Evolutionary conservation across 495 filamentous ascomycete species (phyloP).

Genomic region (Trichocladium uniseriatum): DNA sequence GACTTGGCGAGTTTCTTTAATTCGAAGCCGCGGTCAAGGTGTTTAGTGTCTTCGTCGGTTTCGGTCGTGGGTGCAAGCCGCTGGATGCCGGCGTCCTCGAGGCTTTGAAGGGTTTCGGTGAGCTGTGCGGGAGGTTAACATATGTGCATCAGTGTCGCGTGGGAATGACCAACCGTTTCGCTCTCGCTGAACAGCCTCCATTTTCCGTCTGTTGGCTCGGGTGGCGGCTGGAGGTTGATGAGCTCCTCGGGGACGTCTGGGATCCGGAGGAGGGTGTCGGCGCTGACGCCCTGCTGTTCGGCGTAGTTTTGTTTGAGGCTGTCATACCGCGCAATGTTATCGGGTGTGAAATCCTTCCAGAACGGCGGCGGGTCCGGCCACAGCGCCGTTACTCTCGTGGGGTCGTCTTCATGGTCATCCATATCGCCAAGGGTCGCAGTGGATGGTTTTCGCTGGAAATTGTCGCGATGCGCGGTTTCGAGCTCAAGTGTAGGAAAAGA

Average conservation of each 20-base stretch:
- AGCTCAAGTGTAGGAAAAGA: background rate
- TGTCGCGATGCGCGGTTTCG: background rate
- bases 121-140: slow-evolving; percentile 30
- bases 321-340: slow-evolving; percentile 62
- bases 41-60: slow-evolving; percentile 35
- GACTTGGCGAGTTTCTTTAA: slow-evolving; percentile 73
- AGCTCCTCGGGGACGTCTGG: slow-evolving; percentile 61
- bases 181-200: slow-evolving; percentile 67
- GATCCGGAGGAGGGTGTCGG: slow-evolving; percentile 28
- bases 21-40: slow-evolving; percentile 61
- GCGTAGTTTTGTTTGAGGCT: slow-evolving; percentile 35
- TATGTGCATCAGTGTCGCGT: background rate
- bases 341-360: slow-evolving; percentile 77
- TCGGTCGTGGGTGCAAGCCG: slow-evolving; percentile 53
- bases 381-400: slow-evolving; percentile 29
- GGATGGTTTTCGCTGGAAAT: background rate
- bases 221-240: slow-evolving; percentile 70
- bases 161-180: slow-evolving; percentile 43
- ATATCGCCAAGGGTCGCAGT: slow-evolving; percentile 12
- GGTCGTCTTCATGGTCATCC: slow-evolving; percentile 30
- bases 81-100: slow-evolving; percentile 59
- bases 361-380: slow-evolving; percentile 81
- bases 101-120: slow-evolving; percentile 53
- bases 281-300: slow-evolving; percentile 28
- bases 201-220: slow-evolving; percentile 56